These are phyloP conservation scores for Suhomyces taliae DNA, from an alignment of 1,139 yeast species.

Conservation along the genomic window DNA sequence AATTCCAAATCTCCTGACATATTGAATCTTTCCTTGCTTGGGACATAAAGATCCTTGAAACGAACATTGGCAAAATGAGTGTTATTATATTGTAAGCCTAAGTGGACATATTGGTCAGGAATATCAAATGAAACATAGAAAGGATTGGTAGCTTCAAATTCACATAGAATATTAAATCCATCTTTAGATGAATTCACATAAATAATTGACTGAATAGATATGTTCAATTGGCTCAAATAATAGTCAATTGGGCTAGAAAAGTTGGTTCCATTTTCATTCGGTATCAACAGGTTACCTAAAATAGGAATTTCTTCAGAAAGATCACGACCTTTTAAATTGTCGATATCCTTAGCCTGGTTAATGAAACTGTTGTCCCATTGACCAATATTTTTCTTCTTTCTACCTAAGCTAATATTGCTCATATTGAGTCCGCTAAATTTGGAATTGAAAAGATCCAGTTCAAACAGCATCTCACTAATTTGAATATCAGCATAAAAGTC, in stretches of 20 bases:
- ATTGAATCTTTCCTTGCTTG: conserved; percentile 16
- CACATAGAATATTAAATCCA: conserved; percentile 23
- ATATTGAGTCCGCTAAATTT: conserved; percentile 8
- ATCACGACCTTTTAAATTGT: background rate
- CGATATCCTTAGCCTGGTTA: background rate
- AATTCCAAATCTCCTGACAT: conserved; percentile 17
- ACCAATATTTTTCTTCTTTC: background rate
- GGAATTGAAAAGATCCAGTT: conserved; percentile 10
- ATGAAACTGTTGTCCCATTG: background rate
- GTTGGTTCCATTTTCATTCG: background rate
- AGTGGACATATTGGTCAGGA: conserved; percentile 17
- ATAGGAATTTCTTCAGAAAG: background rate
- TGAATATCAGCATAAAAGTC: conserved; percentile 17
- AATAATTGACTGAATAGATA: conserved; percentile 23
- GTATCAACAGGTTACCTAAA: background rate
- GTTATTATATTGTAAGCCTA: conserved; percentile 20
- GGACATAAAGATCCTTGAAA: conserved; percentile 18
- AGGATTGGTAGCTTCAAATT: conserved; percentile 43
- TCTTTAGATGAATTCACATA: conserved; percentile 25
- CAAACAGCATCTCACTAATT: conserved; percentile 18
- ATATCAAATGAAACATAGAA: conserved; percentile 24
- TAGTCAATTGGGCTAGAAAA: conserved; percentile 2
- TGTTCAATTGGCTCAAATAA: conserved; percentile 14
- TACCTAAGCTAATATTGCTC: conserved; percentile 1
- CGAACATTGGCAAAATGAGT: conserved; percentile 19